Evolutionary conservation across 768 basidiomycete genomes (phyloP).

Genomic region (Pilatotrama ljubarskyi): DNA sequence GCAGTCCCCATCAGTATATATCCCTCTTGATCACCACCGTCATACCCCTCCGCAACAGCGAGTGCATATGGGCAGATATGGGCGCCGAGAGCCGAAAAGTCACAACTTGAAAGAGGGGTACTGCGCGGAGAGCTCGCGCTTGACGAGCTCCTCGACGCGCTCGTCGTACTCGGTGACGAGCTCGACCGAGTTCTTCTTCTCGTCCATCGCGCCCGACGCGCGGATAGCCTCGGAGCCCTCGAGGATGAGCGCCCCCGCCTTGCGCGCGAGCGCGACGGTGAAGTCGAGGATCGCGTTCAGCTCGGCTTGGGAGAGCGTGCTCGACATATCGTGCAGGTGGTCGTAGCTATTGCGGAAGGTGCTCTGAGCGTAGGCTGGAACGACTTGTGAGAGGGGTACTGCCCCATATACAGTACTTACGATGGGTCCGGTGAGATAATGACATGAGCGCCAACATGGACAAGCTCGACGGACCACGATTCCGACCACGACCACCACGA

Average conservation of each 20-base stretch:
- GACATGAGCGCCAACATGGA: too few species aligned
- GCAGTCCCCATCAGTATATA: neutral
- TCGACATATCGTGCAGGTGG: conserved; percentile 30
- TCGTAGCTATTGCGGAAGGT: too few species aligned
- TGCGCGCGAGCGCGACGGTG: conserved; percentile 66
- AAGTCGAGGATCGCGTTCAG: conserved; percentile 67
- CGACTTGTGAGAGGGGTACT: too few species aligned
- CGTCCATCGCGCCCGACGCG: conserved; percentile 53
- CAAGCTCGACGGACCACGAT: too few species aligned
- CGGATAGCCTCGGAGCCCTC: conserved; percentile 77
- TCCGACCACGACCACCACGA: too few species aligned
- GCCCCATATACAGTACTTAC: too few species aligned
- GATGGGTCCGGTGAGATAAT: too few species aligned
- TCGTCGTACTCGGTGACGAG: conserved; percentile 95
- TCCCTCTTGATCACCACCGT: too few species aligned
- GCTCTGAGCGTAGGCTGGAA: too few species aligned
- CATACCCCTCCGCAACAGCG: too few species aligned
- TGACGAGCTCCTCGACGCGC: conserved; percentile 84
- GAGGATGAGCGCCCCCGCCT: conserved; percentile 74
- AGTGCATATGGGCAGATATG: too few species aligned
- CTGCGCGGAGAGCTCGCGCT: conserved; percentile 55
- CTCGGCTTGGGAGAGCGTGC: conserved; percentile 39
- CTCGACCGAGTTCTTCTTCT: conserved; percentile 95
- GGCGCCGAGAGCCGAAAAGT: conserved; percentile 35
- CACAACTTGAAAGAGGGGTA: conserved; percentile 87